Conservation (phyloP, 768 basidiomycete genomes). For the Lactifluus hygrophoroides region DNA sequence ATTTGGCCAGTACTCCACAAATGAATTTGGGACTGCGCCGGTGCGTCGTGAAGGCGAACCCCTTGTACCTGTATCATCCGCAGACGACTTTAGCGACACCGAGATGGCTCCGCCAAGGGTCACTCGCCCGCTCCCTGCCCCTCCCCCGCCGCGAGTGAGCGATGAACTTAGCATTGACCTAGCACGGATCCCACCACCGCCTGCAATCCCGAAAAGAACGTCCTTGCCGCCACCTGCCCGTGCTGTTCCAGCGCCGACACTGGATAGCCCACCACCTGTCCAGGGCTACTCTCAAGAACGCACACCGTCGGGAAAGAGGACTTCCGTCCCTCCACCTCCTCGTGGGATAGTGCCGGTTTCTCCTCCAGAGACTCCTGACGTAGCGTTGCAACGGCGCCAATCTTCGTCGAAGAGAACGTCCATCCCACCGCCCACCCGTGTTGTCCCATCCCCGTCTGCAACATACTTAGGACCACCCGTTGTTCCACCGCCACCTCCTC, state of each 20-base stretch:
- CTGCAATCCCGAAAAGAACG: conserved; percentile 10
- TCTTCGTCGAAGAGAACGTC: conserved; percentile 11
- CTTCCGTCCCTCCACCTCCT: conserved; percentile 9
- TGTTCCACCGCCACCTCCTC: background rate
- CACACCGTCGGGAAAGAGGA: background rate
- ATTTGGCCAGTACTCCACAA: background rate
- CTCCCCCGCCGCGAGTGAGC: conserved; percentile 23
- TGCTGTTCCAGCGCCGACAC: background rate
- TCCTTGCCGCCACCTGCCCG: conserved; percentile 17
- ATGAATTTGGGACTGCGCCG: background rate
- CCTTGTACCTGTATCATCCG: conserved; percentile 9
- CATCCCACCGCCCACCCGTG: conserved; percentile 10
- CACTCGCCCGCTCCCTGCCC: conserved; percentile 28
- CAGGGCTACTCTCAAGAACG: conserved; percentile 5
- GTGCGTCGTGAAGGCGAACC: background rate
- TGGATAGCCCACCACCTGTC: background rate
- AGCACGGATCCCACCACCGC: background rate
- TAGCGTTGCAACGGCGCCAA: conserved; percentile 2
- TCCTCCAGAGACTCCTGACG: background rate
- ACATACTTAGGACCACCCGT: background rate
- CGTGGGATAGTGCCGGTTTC: conserved; percentile 2
- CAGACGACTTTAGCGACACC: conserved; percentile 22
- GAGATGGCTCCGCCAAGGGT: conserved; percentile 28
- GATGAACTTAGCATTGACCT: background rate
- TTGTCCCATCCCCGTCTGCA: conserved; percentile 7